These are phyloP conservation scores for Raphanus hybrid DNA, from an alignment of 441 rosid species.

Conservation along the genomic window DNA sequence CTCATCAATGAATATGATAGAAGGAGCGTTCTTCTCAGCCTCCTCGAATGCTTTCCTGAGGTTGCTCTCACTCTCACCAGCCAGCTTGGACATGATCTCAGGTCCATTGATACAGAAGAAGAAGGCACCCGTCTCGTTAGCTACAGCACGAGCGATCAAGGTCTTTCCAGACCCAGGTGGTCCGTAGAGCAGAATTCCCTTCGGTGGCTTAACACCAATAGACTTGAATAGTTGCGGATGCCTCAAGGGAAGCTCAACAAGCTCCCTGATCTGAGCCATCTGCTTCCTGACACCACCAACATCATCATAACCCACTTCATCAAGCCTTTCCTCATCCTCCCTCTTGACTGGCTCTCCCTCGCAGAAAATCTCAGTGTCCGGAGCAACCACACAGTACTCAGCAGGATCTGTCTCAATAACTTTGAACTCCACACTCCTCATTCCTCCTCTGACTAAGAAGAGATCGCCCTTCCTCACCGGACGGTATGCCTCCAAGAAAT, in stretches of 20 bases:
- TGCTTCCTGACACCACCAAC: constrained; percentile 54
- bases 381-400: constrained; percentile 50
- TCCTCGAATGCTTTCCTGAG: constrained; percentile 52
- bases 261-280: constrained; percentile 50
- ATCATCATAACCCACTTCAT: constrained; percentile 53
- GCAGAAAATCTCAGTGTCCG: constrained; percentile 47
- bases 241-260: constrained; percentile 50
- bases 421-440: constrained; percentile 55
- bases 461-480: constrained; percentile 54
- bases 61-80: constrained; percentile 54
- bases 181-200: constrained; percentile 49
- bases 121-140: constrained; percentile 50
- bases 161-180: constrained; percentile 54
- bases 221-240: constrained; percentile 51
- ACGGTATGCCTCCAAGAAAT: constrained; percentile 45
- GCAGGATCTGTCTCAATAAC: constrained; percentile 52
- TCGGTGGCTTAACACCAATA: constrained; percentile 56
- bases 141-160: constrained; percentile 51
- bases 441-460: constrained; percentile 52
- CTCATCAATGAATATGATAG: constrained; percentile 49
- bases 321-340: constrained; percentile 52
- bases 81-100: constrained; percentile 51
- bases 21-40: constrained; percentile 49
- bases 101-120: constrained; percentile 50
- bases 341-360: constrained; percentile 51